Evolutionary conservation across 2,329 filamentous ascomycete species (phyloP), one percentile per base, ranked within the genome.

Genomic region (Cladosporium oxysporum): DNA sequence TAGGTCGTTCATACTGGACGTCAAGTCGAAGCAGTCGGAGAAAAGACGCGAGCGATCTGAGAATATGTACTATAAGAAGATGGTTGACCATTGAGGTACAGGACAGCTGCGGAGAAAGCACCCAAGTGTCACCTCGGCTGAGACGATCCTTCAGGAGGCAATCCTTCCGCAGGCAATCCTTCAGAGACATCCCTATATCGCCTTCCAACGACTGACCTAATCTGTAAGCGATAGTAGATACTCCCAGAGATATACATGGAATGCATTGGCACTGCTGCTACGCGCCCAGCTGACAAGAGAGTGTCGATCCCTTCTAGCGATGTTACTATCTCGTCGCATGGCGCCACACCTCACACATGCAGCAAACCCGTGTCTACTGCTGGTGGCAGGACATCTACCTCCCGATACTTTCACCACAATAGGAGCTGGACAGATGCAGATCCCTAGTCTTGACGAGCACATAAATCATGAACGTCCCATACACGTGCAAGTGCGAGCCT

Each of bases 311-410:
- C 11, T 33, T 21, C 11, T 52, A 23, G 47, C 44, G 29, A 62
- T 62, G 59, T 62, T 50, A 31, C 47, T n/a, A 62, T 62, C 47
- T 18, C 29, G 10, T 28, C 26, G 59, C 59, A 35, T 62, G 44
- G 59, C 59, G 59, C 59, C 41, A 62, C 59, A 52, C 7, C 59
- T 37, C 44, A 62, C 29, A 16, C 28, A 16, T 28, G 23, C 18
- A 33, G 31, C 37, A 16, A 31, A 23, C 8, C 8, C 33, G 11
- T 47, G 41, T 10, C 11, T 35, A 11, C 8, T 50, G 6, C 6
- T 33, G 18, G 3, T 28, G 7, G 12, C 6, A 37, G 53, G 6
- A 33, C 16, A 61, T 55, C 41, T 23, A 23, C 12, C n/a, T 47
- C 10, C 41, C 41, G 10, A 47, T 21, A 23, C 7, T 3, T 21